These are phyloP conservation scores for Dimocarpus longan DNA, from an alignment of 345 rosid species.

Conservation along the genomic window DNA sequence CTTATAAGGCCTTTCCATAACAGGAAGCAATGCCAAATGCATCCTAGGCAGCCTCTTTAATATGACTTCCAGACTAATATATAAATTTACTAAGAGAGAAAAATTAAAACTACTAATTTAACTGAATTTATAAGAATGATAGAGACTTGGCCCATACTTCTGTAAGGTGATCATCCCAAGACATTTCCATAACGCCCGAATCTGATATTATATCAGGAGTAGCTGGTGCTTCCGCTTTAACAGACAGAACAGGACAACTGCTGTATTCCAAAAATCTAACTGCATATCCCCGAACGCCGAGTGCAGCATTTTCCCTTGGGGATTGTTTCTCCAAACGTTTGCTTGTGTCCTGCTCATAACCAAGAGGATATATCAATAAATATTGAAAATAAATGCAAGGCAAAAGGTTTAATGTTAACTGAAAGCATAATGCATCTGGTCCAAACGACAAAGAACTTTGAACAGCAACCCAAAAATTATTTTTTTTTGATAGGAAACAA, in stretches of 20 bases:
- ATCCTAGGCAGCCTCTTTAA: background rate
- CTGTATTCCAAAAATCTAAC: constrained; percentile 68
- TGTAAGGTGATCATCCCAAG: constrained; percentile 72
- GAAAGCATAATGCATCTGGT: background rate
- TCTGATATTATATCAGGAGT: constrained; percentile 60
- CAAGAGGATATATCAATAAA: constrained; percentile 13
- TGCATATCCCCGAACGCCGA: constrained; percentile 72
- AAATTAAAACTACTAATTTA: background rate
- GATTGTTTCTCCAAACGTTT: constrained; percentile 39
- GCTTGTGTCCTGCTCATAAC: constrained; percentile 51
- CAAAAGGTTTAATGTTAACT: background rate
- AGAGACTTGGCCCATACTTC: constrained; percentile 61
- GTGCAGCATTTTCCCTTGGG: constrained; percentile 36
- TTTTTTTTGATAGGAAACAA: no score
- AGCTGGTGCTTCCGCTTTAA: constrained; percentile 63
- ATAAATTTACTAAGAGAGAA: constrained; percentile 3
- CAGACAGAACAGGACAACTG: constrained; percentile 47
- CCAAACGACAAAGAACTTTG: background rate
- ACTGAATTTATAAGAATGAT: background rate
- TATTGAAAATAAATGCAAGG: constrained; percentile 12
- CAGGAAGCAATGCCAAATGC: background rate
- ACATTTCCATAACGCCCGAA: constrained; percentile 52
- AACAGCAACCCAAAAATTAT: background rate
- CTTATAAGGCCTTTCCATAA: background rate
- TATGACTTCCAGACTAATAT: background rate